Percentiles rank a stretch among this genome's conserved stretches.
phyloP scores from a whole-genome alignment of 2,329 filamentous ascomycete genomes.

The Alternaria metachromatica region DNA sequence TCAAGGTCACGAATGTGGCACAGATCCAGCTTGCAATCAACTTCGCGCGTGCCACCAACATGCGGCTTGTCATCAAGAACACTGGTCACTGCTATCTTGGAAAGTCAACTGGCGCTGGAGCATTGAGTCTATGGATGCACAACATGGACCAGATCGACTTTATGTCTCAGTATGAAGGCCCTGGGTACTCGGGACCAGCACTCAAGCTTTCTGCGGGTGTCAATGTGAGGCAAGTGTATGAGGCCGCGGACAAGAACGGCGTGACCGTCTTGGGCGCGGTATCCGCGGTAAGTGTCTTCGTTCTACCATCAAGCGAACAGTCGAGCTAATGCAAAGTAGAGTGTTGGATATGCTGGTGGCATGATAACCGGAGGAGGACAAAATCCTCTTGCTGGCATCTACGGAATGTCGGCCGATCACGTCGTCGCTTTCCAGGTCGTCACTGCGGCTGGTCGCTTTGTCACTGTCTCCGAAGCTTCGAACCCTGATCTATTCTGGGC shows the following conservation, averaged over 20 bases:
- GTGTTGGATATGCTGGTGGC: slow-evolving; percentile 55
- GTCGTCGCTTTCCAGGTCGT: slow-evolving; percentile 30
- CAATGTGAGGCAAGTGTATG: slow-evolving; percentile 36
- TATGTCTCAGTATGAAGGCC: slow-evolving; percentile 28
- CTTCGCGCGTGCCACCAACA: slow-evolving; percentile 33
- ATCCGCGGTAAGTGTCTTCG: slow-evolving; percentile 16
- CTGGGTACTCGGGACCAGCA: slow-evolving; percentile 35
- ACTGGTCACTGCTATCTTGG: slow-evolving; percentile 42
- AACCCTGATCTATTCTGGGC: slow-evolving; percentile 35
- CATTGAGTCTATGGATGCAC: slow-evolving; percentile 42
- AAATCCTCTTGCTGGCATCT: slow-evolving; percentile 56
- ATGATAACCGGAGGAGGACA: slow-evolving; percentile 58
- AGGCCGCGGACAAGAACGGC: slow-evolving; percentile 29
- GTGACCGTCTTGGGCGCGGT: slow-evolving; percentile 32
- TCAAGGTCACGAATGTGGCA: slow-evolving; percentile 31
- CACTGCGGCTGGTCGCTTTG: slow-evolving; percentile 21
- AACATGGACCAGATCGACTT: slow-evolving; percentile 37
- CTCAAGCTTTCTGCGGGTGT: slow-evolving; percentile 40
- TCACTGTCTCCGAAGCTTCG: slow-evolving; percentile 5
- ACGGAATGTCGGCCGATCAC: slow-evolving; percentile 40
- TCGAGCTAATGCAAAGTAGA: slow-evolving; percentile 21
- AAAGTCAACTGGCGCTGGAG: slow-evolving; percentile 31
- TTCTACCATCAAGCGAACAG: background rate
- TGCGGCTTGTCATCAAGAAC: slow-evolving; percentile 41
- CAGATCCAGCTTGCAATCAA: slow-evolving; percentile 39